These are phyloP conservation scores for Oryza meridionalis DNA, from an alignment of 176 grass and related monocot species.

Conservation along the genomic window DNA sequence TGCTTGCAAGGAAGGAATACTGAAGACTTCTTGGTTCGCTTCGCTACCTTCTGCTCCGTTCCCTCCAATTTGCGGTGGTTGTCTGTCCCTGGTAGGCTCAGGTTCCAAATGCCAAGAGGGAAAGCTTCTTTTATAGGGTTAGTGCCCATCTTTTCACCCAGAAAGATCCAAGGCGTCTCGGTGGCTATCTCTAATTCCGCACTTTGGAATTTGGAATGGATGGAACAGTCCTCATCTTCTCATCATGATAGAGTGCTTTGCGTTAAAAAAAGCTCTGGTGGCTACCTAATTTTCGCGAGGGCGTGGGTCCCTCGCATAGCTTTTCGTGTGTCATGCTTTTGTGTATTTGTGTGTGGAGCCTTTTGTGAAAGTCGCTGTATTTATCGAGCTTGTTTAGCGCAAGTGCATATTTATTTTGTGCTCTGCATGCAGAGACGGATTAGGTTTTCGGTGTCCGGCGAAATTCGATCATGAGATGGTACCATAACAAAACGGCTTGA, in stretches of 20 bases:
- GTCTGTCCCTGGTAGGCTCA: slow-evolving; percentile 39
- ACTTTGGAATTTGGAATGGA: slow-evolving; percentile 54
- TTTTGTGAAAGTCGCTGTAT: slow-evolving; percentile 21
- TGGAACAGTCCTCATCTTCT: slow-evolving; percentile 49
- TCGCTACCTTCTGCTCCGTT: slow-evolving; percentile 2
- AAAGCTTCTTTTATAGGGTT: slow-evolving; percentile 59
- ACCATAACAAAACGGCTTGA: slow-evolving; percentile 33
- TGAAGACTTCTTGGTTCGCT: neutral
- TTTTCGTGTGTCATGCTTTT: neutral
- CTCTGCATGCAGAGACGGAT: neutral
- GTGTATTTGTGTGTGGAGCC: neutral
- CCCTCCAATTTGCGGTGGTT: slow-evolving; percentile 44
- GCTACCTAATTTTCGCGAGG: slow-evolving; percentile 48
- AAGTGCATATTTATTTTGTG: slow-evolving; percentile 37
- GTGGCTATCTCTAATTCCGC: slow-evolving; percentile 30
- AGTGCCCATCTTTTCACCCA: slow-evolving; percentile 1
- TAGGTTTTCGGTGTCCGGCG: slow-evolving; percentile 7
- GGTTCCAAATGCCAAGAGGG: slow-evolving; percentile 37
- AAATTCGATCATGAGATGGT: neutral
- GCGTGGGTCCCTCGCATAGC: slow-evolving; percentile 2
- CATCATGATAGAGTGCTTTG: slow-evolving; percentile 61
- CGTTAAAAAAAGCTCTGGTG: slow-evolving; percentile 13
- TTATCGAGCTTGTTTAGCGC: slow-evolving; percentile 18
- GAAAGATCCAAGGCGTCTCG: slow-evolving; percentile 38
- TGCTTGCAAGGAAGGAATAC: slow-evolving; percentile 1